Evolutionary conservation across 2,329 filamentous ascomycete genomes (phyloP), one percentile per base, ranked within the genome.

Genomic region (Neonectria hederae): DNA sequence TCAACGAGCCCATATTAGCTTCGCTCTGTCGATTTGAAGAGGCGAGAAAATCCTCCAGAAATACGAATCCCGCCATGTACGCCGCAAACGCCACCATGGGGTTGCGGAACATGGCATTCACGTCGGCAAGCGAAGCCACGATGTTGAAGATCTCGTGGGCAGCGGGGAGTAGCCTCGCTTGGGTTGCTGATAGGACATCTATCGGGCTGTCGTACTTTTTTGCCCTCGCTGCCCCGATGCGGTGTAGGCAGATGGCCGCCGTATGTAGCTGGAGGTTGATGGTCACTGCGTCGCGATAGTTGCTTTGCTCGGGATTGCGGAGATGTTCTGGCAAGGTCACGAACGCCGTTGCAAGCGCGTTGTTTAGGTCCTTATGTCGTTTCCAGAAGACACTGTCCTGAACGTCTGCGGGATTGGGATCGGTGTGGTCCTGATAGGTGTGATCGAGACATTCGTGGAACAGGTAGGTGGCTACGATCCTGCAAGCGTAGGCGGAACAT

Each of bases 251-350:
- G 58, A 97, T 97, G 4, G 89, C 88, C 2, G 92, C 90, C 0
- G 92, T 92, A 74, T 97, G 93, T 1, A 97, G 87, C 72, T 92
- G 92, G 82, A 97, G 90, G 69, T 96, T 97, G 57, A 90, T 84
- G 71, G 94, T 93, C 0, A 96, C 86, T 10, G 92, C 87, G 52
- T 92, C 90, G 1, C 88, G 83, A 70, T 94, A 86, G 46, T 84
- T 82, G 54, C 92, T 81, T 11, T 89, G 88, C 22, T 81, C 79
- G 0, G 92, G 92, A 28, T 97, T 79, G 46, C 92, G 87, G 30
- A 96, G 83, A 51, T 86, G 81, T 57, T 90, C 88, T 0, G 93
- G 93, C 6, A 97, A 80, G 5, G 89, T 89, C 70, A 96, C 84
- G 46, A 93, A 90, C 1, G 89, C 90, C 69, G 89, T 90, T 8